Conservation (phyloP, 352 stramenopile genomes). For the Nothophytophthora sp. region DNA sequence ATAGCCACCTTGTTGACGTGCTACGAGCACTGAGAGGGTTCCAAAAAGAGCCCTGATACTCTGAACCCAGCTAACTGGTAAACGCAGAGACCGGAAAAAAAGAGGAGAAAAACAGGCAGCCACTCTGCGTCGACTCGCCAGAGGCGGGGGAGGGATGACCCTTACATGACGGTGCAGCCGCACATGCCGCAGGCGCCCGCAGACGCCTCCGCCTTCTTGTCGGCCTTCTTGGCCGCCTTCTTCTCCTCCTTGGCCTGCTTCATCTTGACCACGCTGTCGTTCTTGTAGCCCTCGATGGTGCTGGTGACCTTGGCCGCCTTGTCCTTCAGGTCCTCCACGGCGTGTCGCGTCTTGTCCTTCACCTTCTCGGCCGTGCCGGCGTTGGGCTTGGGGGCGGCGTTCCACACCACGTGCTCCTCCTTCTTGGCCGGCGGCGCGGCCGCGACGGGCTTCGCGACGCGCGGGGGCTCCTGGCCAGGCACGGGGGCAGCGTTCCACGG, state of each 20-base stretch:
- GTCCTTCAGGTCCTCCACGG: slow-evolving; percentile 47
- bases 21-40: too few species aligned
- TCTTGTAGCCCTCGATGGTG: slow-evolving; percentile 69
- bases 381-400: slow-evolving; percentile 40
- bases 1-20: too few species aligned
- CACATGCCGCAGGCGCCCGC: slow-evolving; percentile 51
- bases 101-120: too few species aligned
- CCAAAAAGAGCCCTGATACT: slow-evolving; percentile 1
- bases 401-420: slow-evolving; percentile 48
- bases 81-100: too few species aligned
- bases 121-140: neutral
- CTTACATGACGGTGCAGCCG: slow-evolving; percentile 69
- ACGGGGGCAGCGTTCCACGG: slow-evolving; percentile 45
- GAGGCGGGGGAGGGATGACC: too few species aligned
- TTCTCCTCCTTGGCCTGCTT: slow-evolving; percentile 60
- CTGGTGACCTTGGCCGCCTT: slow-evolving; percentile 39
- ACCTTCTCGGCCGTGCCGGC: slow-evolving; percentile 34
- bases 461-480: slow-evolving; percentile 29
- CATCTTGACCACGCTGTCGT: slow-evolving; percentile 63
- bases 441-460: slow-evolving; percentile 21
- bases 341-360: slow-evolving; percentile 45
- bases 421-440: slow-evolving; percentile 28
- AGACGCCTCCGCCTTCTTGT: slow-evolving; percentile 47
- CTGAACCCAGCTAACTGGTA: too few species aligned
- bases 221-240: slow-evolving; percentile 35